These are phyloP conservation scores for Solanum piurae DNA, from an alignment of 257 asterid species.

Conservation along the genomic window DNA sequence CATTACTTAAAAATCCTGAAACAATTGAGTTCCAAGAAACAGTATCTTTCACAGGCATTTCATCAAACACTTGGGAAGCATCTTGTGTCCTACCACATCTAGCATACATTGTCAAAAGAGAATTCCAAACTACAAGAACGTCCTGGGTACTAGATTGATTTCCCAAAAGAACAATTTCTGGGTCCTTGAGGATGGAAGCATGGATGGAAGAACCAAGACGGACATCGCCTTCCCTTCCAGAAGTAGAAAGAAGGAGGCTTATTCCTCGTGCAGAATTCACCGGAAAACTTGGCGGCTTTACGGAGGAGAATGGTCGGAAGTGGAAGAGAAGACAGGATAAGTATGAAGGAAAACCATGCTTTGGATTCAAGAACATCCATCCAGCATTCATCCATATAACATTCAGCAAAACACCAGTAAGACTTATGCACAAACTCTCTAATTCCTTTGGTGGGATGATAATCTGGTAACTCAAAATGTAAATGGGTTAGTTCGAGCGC, in stretches of 20 bases:
- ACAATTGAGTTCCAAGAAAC: slow-evolving; percentile 81
- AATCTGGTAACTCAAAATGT: not conserved
- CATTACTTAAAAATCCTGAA: slow-evolving; percentile 51
- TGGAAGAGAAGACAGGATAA: not conserved
- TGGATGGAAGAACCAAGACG: slow-evolving; percentile 63
- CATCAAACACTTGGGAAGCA: slow-evolving; percentile 67
- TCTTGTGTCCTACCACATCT: slow-evolving; percentile 25
- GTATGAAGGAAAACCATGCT: not conserved
- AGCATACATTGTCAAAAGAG: slow-evolving; percentile 38
- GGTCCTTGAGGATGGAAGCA: slow-evolving; percentile 48
- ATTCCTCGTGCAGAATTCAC: slow-evolving; percentile 24
- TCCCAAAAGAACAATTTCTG: slow-evolving; percentile 8
- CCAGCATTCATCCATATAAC: slow-evolving; percentile 48
- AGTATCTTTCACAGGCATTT: slow-evolving; percentile 54
- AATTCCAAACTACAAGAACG: slow-evolving; percentile 35
- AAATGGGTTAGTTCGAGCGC: not conserved
- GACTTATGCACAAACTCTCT: not conserved
- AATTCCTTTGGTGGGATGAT: not conserved
- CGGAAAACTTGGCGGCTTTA: slow-evolving; percentile 9
- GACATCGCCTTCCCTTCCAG: slow-evolving; percentile 44
- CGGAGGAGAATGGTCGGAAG: slow-evolving; percentile 7
- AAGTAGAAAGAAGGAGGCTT: slow-evolving; percentile 30
- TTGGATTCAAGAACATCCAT: slow-evolving; percentile 16
- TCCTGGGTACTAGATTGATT: not conserved
- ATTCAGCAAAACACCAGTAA: not conserved